Percentiles rank a stretch among this genome's conserved stretches.
These are phyloP conservation scores for Aspergillus novofumigatus DNA, from an alignment of 2,329 filamentous ascomycete species.

Conservation along the genomic window DNA sequence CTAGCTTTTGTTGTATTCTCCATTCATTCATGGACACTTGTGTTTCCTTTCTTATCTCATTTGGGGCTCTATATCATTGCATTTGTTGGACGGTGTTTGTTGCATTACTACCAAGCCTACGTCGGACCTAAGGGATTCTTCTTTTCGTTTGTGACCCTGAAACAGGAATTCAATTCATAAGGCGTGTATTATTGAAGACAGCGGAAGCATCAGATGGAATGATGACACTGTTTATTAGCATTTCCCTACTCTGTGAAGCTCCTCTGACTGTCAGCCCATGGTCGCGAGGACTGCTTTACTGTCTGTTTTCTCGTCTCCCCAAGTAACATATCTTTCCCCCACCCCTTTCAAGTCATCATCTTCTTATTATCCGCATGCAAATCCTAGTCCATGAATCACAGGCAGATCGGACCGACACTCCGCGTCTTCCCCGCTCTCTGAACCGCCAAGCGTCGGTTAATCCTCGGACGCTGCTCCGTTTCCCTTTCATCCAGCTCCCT, in stretches of 20 bases:
- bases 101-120: slow-evolving; percentile 4
- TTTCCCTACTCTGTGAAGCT: too few relatives aligned
- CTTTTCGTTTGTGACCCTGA: background rate
- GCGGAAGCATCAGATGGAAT: background rate
- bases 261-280: too few relatives aligned
- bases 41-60: slow-evolving; percentile 10
- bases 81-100: slow-evolving; percentile 19
- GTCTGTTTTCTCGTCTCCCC: background rate
- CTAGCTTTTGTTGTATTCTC: slow-evolving; percentile 7
- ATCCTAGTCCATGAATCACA: background rate
- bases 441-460: slow-evolving; percentile 20
- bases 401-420: slow-evolving; percentile 17
- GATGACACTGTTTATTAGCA: background rate
- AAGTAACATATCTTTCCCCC: background rate
- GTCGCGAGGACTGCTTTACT: background rate
- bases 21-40: slow-evolving; percentile 9
- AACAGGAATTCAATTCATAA: background rate
- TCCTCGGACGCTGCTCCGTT: slow-evolving; percentile 25
- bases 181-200: background rate
- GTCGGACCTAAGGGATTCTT: slow-evolving; percentile 6
- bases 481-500: slow-evolving; percentile 14
- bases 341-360: background rate
- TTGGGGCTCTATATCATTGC: slow-evolving; percentile 11
- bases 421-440: slow-evolving; percentile 2
- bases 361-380: background rate